These are phyloP conservation scores for Dalbergia cultrata DNA, from an alignment of 306 rosid species.

Conservation along the genomic window DNA sequence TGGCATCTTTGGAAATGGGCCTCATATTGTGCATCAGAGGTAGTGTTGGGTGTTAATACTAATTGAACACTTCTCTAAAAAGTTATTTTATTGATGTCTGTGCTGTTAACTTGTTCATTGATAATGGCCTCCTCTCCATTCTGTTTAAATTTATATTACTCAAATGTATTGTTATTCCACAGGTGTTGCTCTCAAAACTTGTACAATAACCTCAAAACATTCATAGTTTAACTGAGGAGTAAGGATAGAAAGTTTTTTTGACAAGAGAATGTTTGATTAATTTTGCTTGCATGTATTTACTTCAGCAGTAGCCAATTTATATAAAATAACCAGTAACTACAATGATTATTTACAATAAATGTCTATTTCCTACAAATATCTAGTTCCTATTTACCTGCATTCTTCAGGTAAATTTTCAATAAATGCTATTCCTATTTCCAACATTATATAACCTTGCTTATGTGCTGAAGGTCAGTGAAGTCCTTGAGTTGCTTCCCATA, in stretches of 20 bases:
- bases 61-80: conserved; percentile 28
- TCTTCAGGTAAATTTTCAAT: too few species aligned
- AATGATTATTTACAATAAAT: too few species aligned
- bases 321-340: too few species aligned
- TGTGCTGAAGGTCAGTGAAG: not conserved
- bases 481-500: not conserved
- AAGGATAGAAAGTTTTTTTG: too few species aligned
- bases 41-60: conserved; percentile 49
- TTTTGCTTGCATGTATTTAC: too few species aligned
- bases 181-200: conserved; percentile 33
- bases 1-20: conserved; percentile 99
- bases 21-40: conserved; percentile 97
- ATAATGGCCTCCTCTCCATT: conserved; percentile 21
- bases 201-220: not conserved
- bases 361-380: too few species aligned
- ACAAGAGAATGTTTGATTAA: too few species aligned
- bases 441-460: conserved; percentile 22
- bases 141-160: conserved; percentile 1
- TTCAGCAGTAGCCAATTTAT: too few species aligned
- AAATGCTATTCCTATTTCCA: not conserved
- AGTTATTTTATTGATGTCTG: conserved; percentile 31
- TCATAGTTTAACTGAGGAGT: not conserved
- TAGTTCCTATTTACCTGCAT: too few species aligned
- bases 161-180: conserved; percentile 30
- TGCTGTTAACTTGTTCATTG: conserved; percentile 37